These are phyloP conservation scores for Remersonia thermophila DNA, from an alignment of 2,329 filamentous ascomycete genomes.

Conservation along the genomic window DNA sequence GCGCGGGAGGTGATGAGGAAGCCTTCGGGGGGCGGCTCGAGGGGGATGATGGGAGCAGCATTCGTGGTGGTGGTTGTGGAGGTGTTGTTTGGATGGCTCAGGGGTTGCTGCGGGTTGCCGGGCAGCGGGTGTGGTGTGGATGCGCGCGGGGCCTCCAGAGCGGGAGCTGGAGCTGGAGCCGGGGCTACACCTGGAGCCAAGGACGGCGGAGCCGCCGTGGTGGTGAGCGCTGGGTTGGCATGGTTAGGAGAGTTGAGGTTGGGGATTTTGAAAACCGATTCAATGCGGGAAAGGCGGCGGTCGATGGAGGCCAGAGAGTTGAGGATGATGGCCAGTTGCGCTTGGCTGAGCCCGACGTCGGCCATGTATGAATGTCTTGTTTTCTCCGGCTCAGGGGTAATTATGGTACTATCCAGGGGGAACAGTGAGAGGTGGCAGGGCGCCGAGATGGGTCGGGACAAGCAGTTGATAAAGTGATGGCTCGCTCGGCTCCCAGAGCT, in stretches of 20 bases:
- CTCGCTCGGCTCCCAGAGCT: too few species aligned
- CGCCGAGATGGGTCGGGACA: too few species aligned
- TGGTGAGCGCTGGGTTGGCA: neutral
- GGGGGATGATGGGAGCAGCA: constrained; percentile 8
- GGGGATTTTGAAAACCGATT: constrained; percentile 14
- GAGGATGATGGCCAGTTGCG: constrained; percentile 16
- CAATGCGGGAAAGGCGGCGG: constrained; percentile 21
- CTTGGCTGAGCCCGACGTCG: constrained; percentile 11
- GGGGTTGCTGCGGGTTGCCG: constrained; percentile 17
- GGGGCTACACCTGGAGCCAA: too few species aligned
- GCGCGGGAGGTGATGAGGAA: constrained; percentile 22
- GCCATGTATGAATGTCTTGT: constrained; percentile 12
- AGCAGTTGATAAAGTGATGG: too few species aligned
- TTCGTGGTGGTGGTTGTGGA: constrained; percentile 1
- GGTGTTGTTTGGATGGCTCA: constrained; percentile 14
- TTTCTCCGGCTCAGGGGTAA: too few species aligned
- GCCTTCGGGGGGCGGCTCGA: constrained; percentile 24
- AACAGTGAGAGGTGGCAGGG: too few species aligned
- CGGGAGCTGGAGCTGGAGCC: too few species aligned
- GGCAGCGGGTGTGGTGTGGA: constrained; percentile 8
- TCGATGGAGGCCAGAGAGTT: constrained; percentile 21
- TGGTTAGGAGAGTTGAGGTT: constrained; percentile 4
- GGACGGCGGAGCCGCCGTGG: too few species aligned
- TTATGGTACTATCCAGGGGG: too few species aligned
- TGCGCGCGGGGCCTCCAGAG: too few species aligned